Conservation (phyloP, 768 basidiomycete genomes). For the Tricholoma matsutake region DNA sequence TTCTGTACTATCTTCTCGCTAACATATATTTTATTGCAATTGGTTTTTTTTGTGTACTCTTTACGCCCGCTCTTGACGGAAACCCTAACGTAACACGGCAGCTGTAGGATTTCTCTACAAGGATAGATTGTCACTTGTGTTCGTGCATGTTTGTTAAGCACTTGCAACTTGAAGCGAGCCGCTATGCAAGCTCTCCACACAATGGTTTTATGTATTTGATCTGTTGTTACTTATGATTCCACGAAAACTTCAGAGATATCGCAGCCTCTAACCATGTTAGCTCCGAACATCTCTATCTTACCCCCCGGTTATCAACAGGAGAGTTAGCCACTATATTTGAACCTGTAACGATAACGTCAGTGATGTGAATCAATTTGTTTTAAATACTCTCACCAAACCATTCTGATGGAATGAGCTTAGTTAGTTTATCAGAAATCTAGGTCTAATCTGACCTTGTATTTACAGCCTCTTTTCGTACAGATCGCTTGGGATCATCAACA, state of each 20-base stretch:
- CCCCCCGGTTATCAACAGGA: neutral
- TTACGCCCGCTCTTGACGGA: neutral
- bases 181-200: too few relatives aligned
- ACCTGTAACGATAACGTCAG: neutral
- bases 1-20: constrained; percentile 16
- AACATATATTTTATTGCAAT: neutral
- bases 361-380: neutral
- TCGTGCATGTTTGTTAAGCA: neutral
- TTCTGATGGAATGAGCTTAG: constrained; percentile 27
- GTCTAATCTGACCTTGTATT: constrained; percentile 52
- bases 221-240: too few relatives aligned
- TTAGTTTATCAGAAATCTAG: neutral
- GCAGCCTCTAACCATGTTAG: too few relatives aligned
- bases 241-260: too few relatives aligned
- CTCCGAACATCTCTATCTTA: too few relatives aligned
- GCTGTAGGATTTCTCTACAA: neutral
- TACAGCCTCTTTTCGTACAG: constrained; percentile 86
- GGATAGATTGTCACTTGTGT: neutral
- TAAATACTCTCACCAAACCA: constrained; percentile 41
- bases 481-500: constrained; percentile 86
- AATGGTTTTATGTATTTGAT: too few relatives aligned
- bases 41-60: neutral
- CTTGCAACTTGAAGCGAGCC: neutral
- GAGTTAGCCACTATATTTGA: neutral
- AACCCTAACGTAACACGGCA: neutral